phyloP scores from a whole-genome alignment of 805 yeast genomes.

The Danielia oregonensis region DNA sequence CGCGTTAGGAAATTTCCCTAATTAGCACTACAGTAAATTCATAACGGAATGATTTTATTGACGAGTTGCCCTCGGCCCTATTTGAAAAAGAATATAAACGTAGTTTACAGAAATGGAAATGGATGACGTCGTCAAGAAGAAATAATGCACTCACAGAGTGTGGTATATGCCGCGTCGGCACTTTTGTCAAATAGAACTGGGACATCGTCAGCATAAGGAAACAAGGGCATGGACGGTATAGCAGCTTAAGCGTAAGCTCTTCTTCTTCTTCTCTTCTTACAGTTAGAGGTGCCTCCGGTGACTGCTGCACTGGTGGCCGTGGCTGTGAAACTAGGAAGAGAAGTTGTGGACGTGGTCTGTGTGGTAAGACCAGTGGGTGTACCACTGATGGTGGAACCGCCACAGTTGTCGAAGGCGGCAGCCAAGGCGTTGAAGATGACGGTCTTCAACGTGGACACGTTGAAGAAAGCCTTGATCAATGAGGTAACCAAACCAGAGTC shows the following conservation, averaged over 20 bases:
- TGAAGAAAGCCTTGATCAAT: slow-evolving; percentile 36
- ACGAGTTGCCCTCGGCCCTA: too few species aligned
- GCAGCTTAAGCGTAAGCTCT: slow-evolving; percentile 20
- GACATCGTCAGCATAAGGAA: neutral
- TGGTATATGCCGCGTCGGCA: neutral
- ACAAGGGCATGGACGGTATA: neutral
- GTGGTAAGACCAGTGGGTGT: slow-evolving; percentile 17
- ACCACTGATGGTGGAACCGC: slow-evolving; percentile 23
- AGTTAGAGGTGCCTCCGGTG: slow-evolving; percentile 10
- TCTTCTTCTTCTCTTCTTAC: slow-evolving; percentile 25
- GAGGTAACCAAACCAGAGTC: slow-evolving; percentile 38
- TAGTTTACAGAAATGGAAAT: slow-evolving; percentile 1
- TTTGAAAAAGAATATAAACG: neutral
- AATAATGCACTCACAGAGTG: neutral
- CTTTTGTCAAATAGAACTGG: neutral
- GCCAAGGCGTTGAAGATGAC: slow-evolving; percentile 40
- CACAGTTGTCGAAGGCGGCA: slow-evolving; percentile 39
- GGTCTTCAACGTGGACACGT: slow-evolving; percentile 34
- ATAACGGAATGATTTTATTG: too few species aligned
- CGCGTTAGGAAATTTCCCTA: too few species aligned
- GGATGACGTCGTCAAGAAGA: neutral
- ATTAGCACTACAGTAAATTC: too few species aligned
- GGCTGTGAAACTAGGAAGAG: slow-evolving; percentile 18
- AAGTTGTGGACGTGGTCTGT: slow-evolving; percentile 22
- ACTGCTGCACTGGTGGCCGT: slow-evolving; percentile 17